These are phyloP conservation scores for Cryphonectria nitschkei DNA, from an alignment of 2,329 filamentous ascomycete genomes.

Conservation along the genomic window DNA sequence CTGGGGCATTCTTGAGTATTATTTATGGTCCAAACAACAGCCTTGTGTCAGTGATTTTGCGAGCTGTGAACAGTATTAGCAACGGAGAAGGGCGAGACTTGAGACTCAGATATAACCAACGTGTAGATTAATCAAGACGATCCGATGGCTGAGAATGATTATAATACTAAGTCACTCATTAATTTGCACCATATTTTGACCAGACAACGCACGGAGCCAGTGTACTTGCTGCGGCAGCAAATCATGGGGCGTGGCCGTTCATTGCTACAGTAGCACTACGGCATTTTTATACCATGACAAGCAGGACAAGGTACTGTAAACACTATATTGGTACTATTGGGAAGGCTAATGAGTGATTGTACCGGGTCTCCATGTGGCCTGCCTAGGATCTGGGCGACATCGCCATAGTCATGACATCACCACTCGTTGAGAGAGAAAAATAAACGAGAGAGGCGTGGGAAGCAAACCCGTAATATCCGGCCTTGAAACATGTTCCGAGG, in stretches of 20 bases:
- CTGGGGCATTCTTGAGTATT: background rate
- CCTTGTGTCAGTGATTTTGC: background rate
- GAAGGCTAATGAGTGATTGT: background rate
- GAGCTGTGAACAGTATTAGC: too few relatives aligned
- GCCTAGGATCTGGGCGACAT: background rate
- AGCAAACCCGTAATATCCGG: background rate
- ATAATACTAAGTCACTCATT: background rate
- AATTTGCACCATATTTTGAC: background rate
- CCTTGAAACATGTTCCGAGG: background rate
- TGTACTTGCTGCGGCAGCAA: background rate
- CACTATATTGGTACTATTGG: background rate
- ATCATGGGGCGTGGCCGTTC: too few relatives aligned
- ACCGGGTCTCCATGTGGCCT: background rate
- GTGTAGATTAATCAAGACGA: background rate
- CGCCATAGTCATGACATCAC: conserved; percentile 10
- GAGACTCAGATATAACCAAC: too few relatives aligned
- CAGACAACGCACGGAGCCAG: background rate
- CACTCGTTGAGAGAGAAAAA: background rate
- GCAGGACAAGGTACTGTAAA: background rate
- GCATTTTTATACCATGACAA: background rate
- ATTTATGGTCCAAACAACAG: background rate
- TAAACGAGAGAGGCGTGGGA: background rate
- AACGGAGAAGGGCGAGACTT: too few relatives aligned
- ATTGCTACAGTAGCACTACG: background rate
- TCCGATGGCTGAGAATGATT: background rate